Evolutionary conservation across 306 rosid genomes (phyloP), one percentile per base, ranked within the genome.

Genomic region (Quercus suber): DNA sequence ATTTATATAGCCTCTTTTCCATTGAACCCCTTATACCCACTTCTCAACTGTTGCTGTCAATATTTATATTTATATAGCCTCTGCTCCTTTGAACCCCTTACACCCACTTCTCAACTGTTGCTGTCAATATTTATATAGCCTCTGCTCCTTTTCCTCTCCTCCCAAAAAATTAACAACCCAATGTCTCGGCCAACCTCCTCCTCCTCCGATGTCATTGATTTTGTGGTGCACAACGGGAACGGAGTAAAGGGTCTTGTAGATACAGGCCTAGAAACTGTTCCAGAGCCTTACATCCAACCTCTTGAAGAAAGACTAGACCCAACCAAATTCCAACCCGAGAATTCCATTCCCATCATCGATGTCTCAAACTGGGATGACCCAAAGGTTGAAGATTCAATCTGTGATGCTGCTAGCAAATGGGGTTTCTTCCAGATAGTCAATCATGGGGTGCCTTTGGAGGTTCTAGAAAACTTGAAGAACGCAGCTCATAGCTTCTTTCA

Each of bases 351-450:
- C 79, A 67, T 84, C 7, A 84, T 87, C 35, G 88, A 87, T 77
- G 69, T 87, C 83, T 70, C 83, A 6, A 74, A 87, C 9, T 87
- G 84, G 79, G 86, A 79, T 18, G 83, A 84, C 55, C 85, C 86
- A 55, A 25, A 76, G 45, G 86, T 84, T 1, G 71, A 67, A 35
- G 83, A 84, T 18, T 71, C 84, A 11, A 84, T 84, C 73, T 81
- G 55, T 63, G 25, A 65, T 27, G 81, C 88, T 67, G 82, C 90
- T n/a, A 64, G 20, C 37, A 71, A 84, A 35, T 82, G 83, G 88
- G 90, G 88, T n/a, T 82, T 87, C 84, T 87, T 87, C 76, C 88
- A 87, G 69, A 31, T 84, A 3, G 72, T 87, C 35, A 84, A 79
- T 53, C 90, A 87, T 74, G 84, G 84, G 51, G 77, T 87, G 37